phyloP scores from a whole-genome alignment of 192 early-diverging fungal genomes.

The Coemansia sp. region DNA sequence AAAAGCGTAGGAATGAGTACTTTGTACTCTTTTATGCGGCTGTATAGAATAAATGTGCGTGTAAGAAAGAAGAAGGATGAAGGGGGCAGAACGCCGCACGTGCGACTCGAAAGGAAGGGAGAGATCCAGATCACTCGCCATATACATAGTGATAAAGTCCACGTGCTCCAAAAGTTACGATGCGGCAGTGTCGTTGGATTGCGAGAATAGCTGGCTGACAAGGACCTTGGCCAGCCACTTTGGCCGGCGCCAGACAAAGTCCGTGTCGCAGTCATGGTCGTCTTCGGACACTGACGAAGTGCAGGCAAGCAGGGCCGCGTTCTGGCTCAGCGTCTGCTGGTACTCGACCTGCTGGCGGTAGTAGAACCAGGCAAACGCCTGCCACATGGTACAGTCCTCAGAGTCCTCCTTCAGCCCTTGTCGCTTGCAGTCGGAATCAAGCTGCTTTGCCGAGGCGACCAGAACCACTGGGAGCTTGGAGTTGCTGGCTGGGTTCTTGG shows the following conservation, averaged over 20 bases:
- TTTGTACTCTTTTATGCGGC: too few species aligned
- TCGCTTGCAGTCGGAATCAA: conserved; percentile 32
- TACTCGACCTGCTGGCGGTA: conserved; percentile 49
- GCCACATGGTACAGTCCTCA: conserved; percentile 48
- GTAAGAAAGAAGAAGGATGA: too few species aligned
- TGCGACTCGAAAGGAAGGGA: too few species aligned
- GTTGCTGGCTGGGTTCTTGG: conserved; percentile 1
- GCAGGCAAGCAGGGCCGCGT: conserved; percentile 41
- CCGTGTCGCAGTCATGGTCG: conserved; percentile 17
- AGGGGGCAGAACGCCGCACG: too few species aligned
- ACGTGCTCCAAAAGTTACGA: too few species aligned
- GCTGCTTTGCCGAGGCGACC: conserved; percentile 36
- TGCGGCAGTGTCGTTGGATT: neutral
- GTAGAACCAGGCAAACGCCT: conserved; percentile 50
- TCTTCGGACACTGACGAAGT: conserved; percentile 22
- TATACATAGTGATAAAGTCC: neutral
- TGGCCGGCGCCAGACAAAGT: conserved; percentile 45
- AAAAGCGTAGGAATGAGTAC: too few species aligned
- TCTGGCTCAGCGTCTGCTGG: conserved; percentile 49
- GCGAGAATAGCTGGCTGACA: conserved; percentile 26
- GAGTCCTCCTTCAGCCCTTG: conserved; percentile 24
- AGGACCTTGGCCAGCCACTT: conserved; percentile 39
- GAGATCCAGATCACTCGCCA: too few species aligned
- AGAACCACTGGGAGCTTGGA: conserved; percentile 32
- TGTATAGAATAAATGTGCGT: too few species aligned